Base-by-base conservation (phyloP, 1,139 yeast species). In the Pichia sp. region DNA sequence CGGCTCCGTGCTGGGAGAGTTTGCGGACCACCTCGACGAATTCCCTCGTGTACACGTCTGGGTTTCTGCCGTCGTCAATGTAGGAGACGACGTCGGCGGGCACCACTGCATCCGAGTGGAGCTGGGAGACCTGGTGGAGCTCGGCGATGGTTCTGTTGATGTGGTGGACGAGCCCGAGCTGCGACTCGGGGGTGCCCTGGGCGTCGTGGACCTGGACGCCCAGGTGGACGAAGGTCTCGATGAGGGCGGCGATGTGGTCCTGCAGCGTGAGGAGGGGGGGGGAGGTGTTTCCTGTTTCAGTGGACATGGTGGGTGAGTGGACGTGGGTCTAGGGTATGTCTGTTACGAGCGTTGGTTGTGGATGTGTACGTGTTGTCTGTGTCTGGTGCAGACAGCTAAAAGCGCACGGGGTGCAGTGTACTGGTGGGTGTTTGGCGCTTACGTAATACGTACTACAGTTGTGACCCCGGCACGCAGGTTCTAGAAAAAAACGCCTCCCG, bases 21-120 rank as follows among this genome's bases (percentile, higher is more conserved):
- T 87, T 83, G 27, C 90, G 83, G 22, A 92, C 85, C 40, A 92
- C 87, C 64, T 92, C 98, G 12, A 90, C 88, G 67, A 92, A 92
- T 67, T 94, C 98, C 62, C 98, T 75, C 0, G 97, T 89, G 65
- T 92, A 92, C 43, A 92, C 90, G 62, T 92, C 97, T 0, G 99
- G 98, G 62, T 92, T 92, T 56, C 98, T 73, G 2, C 98, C 98
- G 59, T 89, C 95, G 62, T 92, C 97, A 42, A 92, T 87, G 62
- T 92, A 85, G 52, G 82, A 81, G 8, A 87, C 69, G 16, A 87
- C 89, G 60, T 87, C 96, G 42, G 83, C 64, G 0, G 96, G 95
- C 2, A 87, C 73, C 1, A 82, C 7, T 6, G 36, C 36, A 8
- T 32, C 36, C 22, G 36, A 32, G 6, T 18, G 22, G 15, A n/a